Evolutionary conservation across 371 early-diverging fungal genomes (phyloP).

Genomic region (Coemansia sp.): DNA sequence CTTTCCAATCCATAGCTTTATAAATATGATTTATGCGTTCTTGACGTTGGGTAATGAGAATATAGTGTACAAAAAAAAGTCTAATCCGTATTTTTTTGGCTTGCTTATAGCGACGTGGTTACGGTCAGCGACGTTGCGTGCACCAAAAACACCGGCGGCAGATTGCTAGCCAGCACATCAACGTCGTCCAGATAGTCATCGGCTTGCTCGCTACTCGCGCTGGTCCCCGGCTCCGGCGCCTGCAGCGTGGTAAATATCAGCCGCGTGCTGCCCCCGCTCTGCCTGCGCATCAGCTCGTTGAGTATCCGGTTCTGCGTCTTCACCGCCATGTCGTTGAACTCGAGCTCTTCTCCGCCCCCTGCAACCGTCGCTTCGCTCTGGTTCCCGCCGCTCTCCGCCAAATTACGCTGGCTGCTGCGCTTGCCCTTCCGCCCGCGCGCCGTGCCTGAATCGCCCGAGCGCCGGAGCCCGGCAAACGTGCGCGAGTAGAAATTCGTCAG

Average conservation of each 20-base stretch:
- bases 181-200: conserved; percentile 53
- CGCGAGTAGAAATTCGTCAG: conserved; percentile 25
- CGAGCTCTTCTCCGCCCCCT: conserved; percentile 4
- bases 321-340: conserved; percentile 57
- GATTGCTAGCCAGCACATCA: conserved; percentile 52
- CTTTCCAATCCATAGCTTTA: too few relatives aligned
- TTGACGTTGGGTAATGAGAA: neutral
- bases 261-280: conserved; percentile 52
- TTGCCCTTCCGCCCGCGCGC: conserved; percentile 1
- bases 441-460: too few relatives aligned
- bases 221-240: conserved; percentile 56
- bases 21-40: neutral
- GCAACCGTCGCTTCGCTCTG: neutral
- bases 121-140: conserved; percentile 62
- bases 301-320: conserved; percentile 55
- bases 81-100: neutral
- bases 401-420: conserved; percentile 3
- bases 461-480: conserved; percentile 1
- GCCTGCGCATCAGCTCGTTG: conserved; percentile 58
- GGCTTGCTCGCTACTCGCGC: conserved; percentile 45
- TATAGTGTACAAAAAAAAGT: neutral
- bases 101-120: conserved; percentile 55
- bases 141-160: conserved; percentile 59
- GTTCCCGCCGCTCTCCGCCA: neutral
- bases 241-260: conserved; percentile 61